A percentile compares a stretch with the other conserved stretches of the same genome.
phyloP scores from a whole-genome alignment of 352 stramenopile genomes.

The Phytopythium ostracodes region DNA sequence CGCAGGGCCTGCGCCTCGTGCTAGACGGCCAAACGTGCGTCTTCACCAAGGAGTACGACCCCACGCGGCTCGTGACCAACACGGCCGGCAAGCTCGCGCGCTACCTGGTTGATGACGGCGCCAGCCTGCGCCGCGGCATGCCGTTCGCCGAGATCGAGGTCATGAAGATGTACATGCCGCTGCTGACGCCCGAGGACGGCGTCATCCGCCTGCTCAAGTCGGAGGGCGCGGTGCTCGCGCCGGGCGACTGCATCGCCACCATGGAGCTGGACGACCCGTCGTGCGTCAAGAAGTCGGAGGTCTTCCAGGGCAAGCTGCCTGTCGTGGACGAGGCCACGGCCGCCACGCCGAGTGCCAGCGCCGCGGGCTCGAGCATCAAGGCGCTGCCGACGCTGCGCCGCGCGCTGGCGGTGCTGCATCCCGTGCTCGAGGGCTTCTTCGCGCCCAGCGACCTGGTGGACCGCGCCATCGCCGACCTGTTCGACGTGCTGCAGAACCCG shows the following conservation, averaged over 20 bases:
- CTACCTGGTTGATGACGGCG: constrained; percentile 97
- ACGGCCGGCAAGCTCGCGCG: constrained; percentile 99
- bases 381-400: constrained; percentile 66
- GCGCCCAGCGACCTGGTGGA: constrained; percentile 81
- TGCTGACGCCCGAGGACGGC: constrained; percentile 96
- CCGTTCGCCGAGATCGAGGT: constrained; percentile 92
- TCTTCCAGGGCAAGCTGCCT: constrained; percentile 88
- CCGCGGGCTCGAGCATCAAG: constrained; percentile 39
- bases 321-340: constrained; percentile 25
- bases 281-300: constrained; percentile 92
- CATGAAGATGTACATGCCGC: constrained; percentile 99
- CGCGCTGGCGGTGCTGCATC: constrained; percentile 84
- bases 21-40: constrained; percentile 95
- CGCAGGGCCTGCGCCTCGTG: constrained; percentile 87
- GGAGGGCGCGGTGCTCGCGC: constrained; percentile 93
- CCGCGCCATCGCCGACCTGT: constrained; percentile 86
- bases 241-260: constrained; percentile 96
- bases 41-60: constrained; percentile 99
- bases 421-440: constrained; percentile 94
- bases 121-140: constrained; percentile 82
- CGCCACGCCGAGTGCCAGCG: constrained; percentile 64
- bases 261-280: constrained; percentile 98
- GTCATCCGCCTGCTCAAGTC: constrained; percentile 94
- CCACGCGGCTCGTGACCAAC: constrained; percentile 96
- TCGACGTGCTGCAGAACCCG: constrained; percentile 55